These are phyloP conservation scores for Xylaria intraflava DNA, from an alignment of 495 filamentous ascomycete genomes.

Conservation along the genomic window DNA sequence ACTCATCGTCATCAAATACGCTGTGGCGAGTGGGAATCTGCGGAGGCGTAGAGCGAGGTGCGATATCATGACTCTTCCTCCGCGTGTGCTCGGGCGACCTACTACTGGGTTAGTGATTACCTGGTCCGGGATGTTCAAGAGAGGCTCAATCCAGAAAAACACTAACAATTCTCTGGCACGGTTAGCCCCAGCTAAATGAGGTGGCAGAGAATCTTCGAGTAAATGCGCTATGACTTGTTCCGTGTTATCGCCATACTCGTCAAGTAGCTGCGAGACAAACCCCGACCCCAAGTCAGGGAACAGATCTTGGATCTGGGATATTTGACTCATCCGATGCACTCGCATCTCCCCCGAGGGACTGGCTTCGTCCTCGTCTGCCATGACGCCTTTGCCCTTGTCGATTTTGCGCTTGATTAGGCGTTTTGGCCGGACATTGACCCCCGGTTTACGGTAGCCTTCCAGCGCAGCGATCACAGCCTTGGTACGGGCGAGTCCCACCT, in stretches of 20 bases:
- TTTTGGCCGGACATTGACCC: conserved; percentile 48
- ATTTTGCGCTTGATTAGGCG: conserved; percentile 36
- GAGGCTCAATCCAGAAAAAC: not conserved
- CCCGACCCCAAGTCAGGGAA: conserved; percentile 84
- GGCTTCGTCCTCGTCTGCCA: conserved; percentile 38
- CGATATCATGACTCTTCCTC: conserved; percentile 27
- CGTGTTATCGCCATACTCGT: conserved; percentile 68
- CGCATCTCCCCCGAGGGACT: conserved; percentile 52
- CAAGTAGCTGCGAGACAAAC: conserved; percentile 72
- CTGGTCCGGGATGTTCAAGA: not conserved
- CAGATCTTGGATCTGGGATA: conserved; percentile 84
- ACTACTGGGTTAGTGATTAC: conserved; percentile 18
- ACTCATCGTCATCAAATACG: conserved; percentile 71
- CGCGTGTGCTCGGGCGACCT: conserved; percentile 19
- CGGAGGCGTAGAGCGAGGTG: conserved; percentile 35
- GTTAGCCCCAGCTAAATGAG: conserved; percentile 50
- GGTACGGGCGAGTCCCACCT: conserved; percentile 40
- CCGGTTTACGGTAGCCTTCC: conserved; percentile 47
- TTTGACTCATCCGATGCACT: conserved; percentile 72
- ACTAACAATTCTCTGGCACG: conserved; percentile 48
- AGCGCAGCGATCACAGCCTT: conserved; percentile 52
- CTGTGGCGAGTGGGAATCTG: conserved; percentile 45
- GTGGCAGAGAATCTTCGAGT: conserved; percentile 72
- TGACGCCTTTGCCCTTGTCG: conserved; percentile 65
- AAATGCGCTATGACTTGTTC: conserved; percentile 79